Evolutionary conservation across 2,329 filamentous ascomycete species (phyloP), one percentile per base, ranked within the genome.

Genomic region (Arthroderma sp.): DNA sequence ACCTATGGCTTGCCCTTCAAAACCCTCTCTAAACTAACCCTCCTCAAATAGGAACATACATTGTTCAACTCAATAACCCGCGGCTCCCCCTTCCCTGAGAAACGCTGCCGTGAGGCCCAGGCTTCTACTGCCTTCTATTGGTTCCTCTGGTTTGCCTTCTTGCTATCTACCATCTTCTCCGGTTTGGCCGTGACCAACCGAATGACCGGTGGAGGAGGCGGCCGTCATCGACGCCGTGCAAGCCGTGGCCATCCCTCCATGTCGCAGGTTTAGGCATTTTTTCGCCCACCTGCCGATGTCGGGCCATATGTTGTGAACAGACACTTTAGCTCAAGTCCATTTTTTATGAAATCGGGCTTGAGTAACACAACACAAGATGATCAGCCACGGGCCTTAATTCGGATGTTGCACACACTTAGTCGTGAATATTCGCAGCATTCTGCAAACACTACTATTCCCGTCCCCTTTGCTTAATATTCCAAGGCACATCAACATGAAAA

Each of bases 31-130:
- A 5, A 27, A 31, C 37, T 31, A 40, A 43, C 10, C n/a, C 34
- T 29, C 8, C 9, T 5, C 15, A 22, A 29, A 29, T 29, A 43
- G 41, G 41, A 29, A 1, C 37, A 69, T 52, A 60, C 62, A 9
- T 34, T 40, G n/a, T 45, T 40, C n/a, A 73, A 73, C 45, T 57
- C 63, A 5, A 64, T 72, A 49, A 70, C 68, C 48, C 64, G 66
- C 48, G 66, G 67, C 41, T 57, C 68, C 1, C 2, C 62, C 27
- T 54, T 55, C 38, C 53, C 44, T 5, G 40, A 50, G 8, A 67
- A 66, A 48, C 62, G 68, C 42, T 74, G 71, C 53, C 68, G 66
- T 36, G 70, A 74, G 55, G 69, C 68, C 6, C 69, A 74, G 54
- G 70, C 71, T 4, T 55, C 66, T 2, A 61, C 58, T 22, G 71